Conservation (phyloP, 2,329 filamentous ascomycete species). For the Dothistroma septosporum region DNA sequence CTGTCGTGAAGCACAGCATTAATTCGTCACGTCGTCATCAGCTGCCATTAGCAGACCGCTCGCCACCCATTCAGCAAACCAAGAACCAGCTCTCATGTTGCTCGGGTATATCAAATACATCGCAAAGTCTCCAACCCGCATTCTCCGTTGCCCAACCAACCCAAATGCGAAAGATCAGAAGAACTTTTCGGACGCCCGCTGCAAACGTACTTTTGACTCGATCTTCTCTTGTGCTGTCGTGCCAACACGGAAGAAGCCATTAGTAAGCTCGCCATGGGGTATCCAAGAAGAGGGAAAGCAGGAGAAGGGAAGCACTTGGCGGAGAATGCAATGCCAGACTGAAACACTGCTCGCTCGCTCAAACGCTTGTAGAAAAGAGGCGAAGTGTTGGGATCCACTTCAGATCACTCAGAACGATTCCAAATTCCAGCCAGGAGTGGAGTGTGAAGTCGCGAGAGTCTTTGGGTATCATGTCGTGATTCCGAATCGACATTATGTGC, state of each 20-base stretch:
- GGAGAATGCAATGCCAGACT: not conserved
- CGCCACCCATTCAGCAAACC: not conserved
- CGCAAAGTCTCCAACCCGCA: no score
- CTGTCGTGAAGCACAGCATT: not conserved
- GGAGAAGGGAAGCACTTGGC: not conserved
- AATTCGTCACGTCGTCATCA: not conserved
- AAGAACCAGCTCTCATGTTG: not conserved
- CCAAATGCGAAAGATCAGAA: no score
- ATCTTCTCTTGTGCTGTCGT: no score
- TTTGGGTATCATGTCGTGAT: not conserved
- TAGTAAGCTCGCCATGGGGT: conserved; percentile 2
- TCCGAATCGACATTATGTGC: not conserved
- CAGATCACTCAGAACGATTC: not conserved
- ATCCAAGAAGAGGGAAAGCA: conserved; percentile 10
- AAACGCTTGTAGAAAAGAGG: conserved; percentile 2
- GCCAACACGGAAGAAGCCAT: not conserved
- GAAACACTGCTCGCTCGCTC: conserved; percentile 8
- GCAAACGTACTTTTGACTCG: no score
- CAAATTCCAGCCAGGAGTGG: not conserved
- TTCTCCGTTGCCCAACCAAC: no score
- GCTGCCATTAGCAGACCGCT: not conserved
- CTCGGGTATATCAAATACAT: no score
- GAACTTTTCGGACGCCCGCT: no score
- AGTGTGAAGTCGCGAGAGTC: no score
- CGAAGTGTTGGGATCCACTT: not conserved